Conservation (phyloP, 2,329 filamentous ascomycete genomes). For the Ceratocystiopsis sp. region DNA sequence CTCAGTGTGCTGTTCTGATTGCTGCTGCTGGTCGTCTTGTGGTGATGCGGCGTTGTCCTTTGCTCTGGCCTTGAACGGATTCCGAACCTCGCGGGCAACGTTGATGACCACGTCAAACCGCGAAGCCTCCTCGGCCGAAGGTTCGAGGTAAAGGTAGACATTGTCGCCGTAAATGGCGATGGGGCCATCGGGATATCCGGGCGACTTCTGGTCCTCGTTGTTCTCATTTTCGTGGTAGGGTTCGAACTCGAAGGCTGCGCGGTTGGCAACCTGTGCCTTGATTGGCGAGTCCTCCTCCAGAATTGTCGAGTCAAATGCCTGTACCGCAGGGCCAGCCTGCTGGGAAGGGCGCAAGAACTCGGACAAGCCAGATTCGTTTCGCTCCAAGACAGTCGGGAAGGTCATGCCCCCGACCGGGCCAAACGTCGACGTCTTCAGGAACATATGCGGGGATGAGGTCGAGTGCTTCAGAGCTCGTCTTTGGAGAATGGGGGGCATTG, state of each 20-base stretch:
- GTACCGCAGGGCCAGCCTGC: constrained; percentile 13
- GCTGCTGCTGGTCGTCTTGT: constrained; percentile 1
- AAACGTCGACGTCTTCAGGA: constrained; percentile 40
- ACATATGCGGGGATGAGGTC: constrained; percentile 50
- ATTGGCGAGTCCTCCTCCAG: constrained; percentile 42
- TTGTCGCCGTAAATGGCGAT: constrained; percentile 67
- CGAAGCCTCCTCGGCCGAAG: constrained; percentile 58
- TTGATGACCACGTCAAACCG: constrained; percentile 74
- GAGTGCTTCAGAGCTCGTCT: constrained; percentile 49
- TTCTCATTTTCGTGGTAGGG: constrained; percentile 50
- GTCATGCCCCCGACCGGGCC: constrained; percentile 46
- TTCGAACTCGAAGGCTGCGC: constrained; percentile 39
- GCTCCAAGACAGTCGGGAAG: constrained; percentile 41
- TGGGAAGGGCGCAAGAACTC: constrained; percentile 37
- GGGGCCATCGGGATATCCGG: constrained; percentile 66
- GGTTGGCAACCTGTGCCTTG: constrained; percentile 42
- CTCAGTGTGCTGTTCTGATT: constrained; percentile 25
- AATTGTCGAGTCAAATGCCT: constrained; percentile 25
- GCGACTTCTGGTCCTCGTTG: constrained; percentile 64
- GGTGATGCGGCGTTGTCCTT: too few species aligned
- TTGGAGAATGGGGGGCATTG: constrained; percentile 36
- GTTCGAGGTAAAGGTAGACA: constrained; percentile 66
- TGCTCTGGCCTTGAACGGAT: constrained; percentile 40
- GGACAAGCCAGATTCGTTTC: constrained; percentile 43
- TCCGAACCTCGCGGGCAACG: constrained; percentile 64